Conservation (phyloP, 2,329 filamentous ascomycete genomes). For the Capronia epimyces region DNA sequence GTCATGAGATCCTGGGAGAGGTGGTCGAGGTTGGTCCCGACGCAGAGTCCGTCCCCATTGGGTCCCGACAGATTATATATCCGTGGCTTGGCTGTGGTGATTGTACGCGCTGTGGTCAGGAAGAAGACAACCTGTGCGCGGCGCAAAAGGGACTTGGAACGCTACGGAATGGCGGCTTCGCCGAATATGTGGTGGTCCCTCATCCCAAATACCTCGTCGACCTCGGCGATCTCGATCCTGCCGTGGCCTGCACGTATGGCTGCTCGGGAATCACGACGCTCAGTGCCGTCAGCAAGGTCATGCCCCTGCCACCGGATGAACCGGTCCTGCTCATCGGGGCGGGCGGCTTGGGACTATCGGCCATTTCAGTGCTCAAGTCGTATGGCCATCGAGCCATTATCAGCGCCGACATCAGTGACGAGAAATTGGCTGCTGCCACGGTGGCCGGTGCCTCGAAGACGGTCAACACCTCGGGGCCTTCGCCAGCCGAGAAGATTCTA, state of each 20-base stretch:
- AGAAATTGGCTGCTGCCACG: constrained; percentile 9
- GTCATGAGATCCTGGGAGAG: constrained; percentile 60
- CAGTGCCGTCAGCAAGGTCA: constrained; percentile 10
- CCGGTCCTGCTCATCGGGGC: constrained; percentile 15
- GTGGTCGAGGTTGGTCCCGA: constrained; percentile 35
- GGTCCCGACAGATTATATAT: constrained; percentile 11
- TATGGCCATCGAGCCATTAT: constrained; percentile 13
- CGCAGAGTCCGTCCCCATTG: neutral
- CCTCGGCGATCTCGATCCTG: constrained; percentile 34
- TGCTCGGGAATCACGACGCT: constrained; percentile 9
- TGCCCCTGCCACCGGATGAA: constrained; percentile 7
- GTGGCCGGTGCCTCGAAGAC: constrained; percentile 13
- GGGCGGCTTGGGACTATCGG: constrained; percentile 7
- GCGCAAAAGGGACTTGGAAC: constrained; percentile 63
- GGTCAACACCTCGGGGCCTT: neutral
- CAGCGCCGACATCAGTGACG: constrained; percentile 13
- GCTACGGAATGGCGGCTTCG: constrained; percentile 36
- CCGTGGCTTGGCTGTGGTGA: constrained; percentile 11
- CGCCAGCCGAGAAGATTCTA: constrained; percentile 5
- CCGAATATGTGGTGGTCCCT: constrained; percentile 15
- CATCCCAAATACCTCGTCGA: constrained; percentile 21
- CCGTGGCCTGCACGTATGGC: constrained; percentile 10
- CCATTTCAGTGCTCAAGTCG: constrained; percentile 17
- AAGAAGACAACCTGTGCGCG: constrained; percentile 60
- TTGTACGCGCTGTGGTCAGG: constrained; percentile 15